These are phyloP conservation scores for Naganishia antarctica DNA, from an alignment of 768 basidiomycete genomes.

Conservation along the genomic window DNA sequence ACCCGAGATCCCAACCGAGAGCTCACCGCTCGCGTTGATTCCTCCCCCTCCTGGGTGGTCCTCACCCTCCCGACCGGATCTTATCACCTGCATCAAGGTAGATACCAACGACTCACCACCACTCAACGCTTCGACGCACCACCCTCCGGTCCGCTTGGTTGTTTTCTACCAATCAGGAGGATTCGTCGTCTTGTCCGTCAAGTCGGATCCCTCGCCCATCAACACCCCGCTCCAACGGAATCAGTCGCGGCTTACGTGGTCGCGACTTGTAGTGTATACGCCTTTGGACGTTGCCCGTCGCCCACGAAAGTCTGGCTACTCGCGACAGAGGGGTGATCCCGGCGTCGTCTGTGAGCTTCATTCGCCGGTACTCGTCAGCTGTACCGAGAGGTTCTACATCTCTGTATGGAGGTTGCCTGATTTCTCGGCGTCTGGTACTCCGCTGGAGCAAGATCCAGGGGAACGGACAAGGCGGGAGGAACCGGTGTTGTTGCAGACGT, in stretches of 20 bases:
- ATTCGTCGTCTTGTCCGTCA: constrained; percentile 33
- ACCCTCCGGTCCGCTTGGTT: constrained; percentile 26
- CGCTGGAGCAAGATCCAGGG: background rate
- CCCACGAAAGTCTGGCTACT: background rate
- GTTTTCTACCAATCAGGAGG: constrained; percentile 48
- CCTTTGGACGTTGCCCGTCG: background rate
- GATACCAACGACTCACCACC: constrained; percentile 22
- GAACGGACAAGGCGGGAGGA: background rate
- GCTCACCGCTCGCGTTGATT: constrained; percentile 41
- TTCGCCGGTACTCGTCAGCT: constrained; percentile 38
- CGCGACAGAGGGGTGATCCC: constrained; percentile 32
- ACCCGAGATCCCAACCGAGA: background rate
- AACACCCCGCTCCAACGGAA: background rate
- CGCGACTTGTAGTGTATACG: background rate
- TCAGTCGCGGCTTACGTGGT: background rate
- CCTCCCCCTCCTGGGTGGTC: constrained; percentile 50
- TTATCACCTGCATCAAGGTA: constrained; percentile 42
- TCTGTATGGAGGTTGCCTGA: constrained; percentile 33
- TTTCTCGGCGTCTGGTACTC: background rate
- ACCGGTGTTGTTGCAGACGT: constrained; percentile 37
- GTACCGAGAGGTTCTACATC: constrained; percentile 42
- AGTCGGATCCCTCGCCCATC: background rate
- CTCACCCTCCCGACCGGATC: constrained; percentile 41
- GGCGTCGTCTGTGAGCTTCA: constrained; percentile 39
- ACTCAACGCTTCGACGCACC: background rate